Base-by-base conservation (phyloP, 2,329 filamentous ascomycete species). In the Celoporthe dispersa region DNA sequence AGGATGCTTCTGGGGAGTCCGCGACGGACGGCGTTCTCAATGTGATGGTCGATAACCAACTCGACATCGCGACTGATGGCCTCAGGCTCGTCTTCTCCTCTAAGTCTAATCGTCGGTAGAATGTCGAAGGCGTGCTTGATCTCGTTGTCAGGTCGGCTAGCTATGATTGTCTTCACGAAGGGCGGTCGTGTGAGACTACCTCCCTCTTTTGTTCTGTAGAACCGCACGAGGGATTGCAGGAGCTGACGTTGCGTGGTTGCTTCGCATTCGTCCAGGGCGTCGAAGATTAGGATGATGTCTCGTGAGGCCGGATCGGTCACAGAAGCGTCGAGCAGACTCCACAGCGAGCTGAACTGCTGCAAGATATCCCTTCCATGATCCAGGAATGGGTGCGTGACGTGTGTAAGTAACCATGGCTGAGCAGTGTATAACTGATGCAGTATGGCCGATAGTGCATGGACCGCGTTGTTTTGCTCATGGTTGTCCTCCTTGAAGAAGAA, bases 191-290 rank as follows among this genome's bases (percentile, higher is more conserved):
- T 62, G 57, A 67, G 66, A 37, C 57, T 53, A 60, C 57, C 63
- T 61, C 31, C 44, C 59, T 44, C 22, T 22, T 14, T 31, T 51
- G 41, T 37, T 25, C 44, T 61, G 3, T 73, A 72, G 25, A 60
- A 73, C 16, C 65, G n/a, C 3, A 65, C 33, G 37, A 74, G 64
- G 12, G 60, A 69, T 9, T 59, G 44, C 33, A 75, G n/a, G 4
- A 74, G 60, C 11, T 65, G 19, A 1, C 69, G 61, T 51, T 70
- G 51, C 22, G 69, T 59, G 14, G 44, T 51, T 4, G 67, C 33
- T 31, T 70, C 70, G 55, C 74, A 73, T 55, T 75, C 74, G 28
- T 75, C 71, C 11, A 75, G 62, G 6, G 61, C 74, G 12, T 75
- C 73, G 16, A 75, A 51, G 14, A 75, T 68, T 12, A 73, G 71